Evolutionary conservation across 1,284 basidiomycete genomes (phyloP).

Genomic region (Irpex rosettiformis): DNA sequence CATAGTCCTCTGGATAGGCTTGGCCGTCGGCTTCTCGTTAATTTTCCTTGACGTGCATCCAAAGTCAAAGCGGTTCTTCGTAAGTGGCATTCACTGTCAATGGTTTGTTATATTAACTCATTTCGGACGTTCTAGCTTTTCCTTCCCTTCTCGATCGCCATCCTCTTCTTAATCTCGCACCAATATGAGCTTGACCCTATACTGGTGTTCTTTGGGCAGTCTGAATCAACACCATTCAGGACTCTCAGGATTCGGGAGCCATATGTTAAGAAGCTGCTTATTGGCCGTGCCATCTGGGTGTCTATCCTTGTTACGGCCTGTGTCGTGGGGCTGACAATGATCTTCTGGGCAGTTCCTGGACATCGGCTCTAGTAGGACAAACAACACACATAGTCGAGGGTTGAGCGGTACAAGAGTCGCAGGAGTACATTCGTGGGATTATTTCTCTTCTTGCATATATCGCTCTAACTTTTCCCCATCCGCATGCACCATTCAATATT

Average conservation of each 20-base stretch:
- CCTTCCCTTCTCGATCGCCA: conserved; percentile 89
- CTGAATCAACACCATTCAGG: conserved; percentile 90
- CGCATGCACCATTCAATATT: no score
- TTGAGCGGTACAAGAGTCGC: background rate
- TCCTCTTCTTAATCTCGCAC: conserved; percentile 88
- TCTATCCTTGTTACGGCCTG: conserved; percentile 66
- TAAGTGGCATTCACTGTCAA: conserved; percentile 44
- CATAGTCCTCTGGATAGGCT: conserved; percentile 87
- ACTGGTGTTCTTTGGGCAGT: conserved; percentile 80
- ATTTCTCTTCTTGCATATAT: background rate
- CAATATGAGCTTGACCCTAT: conserved; percentile 97
- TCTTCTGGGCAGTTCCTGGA: conserved; percentile 92
- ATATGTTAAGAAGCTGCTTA: conserved; percentile 86
- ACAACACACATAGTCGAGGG: background rate
- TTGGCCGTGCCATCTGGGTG: conserved; percentile 88
- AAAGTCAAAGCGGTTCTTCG: conserved; percentile 90
- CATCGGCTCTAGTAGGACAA: conserved; percentile 58
- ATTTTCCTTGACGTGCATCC: conserved; percentile 92
- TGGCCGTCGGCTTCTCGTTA: conserved; percentile 87
- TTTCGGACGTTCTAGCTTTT: conserved; percentile 62
- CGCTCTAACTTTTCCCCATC: background rate
- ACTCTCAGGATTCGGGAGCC: conserved; percentile 86
- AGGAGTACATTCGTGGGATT: conserved; percentile 2
- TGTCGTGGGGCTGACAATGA: conserved; percentile 73
- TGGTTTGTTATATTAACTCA: conserved; percentile 13